phyloP scores from a whole-genome alignment of 176 grass and related monocot species.

The Elymus sibiricus region DNA sequence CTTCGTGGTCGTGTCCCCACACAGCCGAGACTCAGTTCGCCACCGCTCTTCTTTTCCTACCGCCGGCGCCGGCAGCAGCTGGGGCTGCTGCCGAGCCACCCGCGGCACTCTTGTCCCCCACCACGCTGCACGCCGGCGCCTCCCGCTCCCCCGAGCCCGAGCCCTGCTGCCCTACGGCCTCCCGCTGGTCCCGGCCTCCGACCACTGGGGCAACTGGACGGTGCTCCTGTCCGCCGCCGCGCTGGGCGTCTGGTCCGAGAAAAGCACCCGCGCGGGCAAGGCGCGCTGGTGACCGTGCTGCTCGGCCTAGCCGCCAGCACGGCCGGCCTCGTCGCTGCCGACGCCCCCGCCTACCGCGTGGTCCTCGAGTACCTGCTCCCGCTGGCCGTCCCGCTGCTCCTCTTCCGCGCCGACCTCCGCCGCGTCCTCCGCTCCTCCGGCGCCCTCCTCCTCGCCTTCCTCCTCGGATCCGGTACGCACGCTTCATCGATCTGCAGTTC shows the following conservation, averaged over 20 bases:
- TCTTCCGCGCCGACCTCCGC: conserved; percentile 68
- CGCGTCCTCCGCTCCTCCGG: conserved; percentile 57
- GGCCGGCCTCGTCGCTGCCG: conserved; percentile 50
- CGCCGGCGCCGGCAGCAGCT: no score
- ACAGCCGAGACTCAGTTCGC: no score
- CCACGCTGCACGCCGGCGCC: no score
- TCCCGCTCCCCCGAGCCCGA: no score
- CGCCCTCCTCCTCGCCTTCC: conserved; percentile 56
- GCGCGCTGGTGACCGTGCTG: conserved; percentile 68
- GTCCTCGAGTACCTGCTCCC: conserved; percentile 70
- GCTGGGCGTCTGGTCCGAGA: conserved; percentile 65
- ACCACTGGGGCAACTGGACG: conserved; percentile 84
- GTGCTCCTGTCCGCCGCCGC: conserved; percentile 56
- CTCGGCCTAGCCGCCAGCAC: conserved; percentile 64
- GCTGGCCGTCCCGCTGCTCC: conserved; percentile 61
- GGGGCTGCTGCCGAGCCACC: no score
- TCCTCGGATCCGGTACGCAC: conserved; percentile 59
- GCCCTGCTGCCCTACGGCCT: no score
- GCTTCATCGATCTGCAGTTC: neutral
- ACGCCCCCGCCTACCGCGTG: conserved; percentile 53
- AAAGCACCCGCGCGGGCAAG: conserved; percentile 45
- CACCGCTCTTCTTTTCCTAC: no score
- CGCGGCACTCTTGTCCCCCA: no score
- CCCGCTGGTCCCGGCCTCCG: no score
- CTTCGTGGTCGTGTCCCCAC: no score